Base-by-base conservation (phyloP, 345 rosid species). In the thale cress (Arabidopsis thaliana) region DNA sequence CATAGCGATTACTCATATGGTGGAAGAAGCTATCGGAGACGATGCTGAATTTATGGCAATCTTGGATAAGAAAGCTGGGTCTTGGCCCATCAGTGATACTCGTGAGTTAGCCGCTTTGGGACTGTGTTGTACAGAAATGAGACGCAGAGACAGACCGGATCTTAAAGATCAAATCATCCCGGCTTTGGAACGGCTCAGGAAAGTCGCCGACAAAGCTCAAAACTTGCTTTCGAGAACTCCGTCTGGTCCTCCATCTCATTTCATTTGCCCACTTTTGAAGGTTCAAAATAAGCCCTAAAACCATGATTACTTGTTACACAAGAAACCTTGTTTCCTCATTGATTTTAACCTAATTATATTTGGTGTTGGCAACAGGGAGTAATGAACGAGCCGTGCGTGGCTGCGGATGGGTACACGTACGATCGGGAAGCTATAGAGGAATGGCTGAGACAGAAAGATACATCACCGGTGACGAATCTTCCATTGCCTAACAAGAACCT, bases 361-460 rank as follows among this genome's bases (percentile, higher is more conserved):
- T 23, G 6, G 4, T 20, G 3, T 41, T 72, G 74, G 0, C 4
- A 23, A n/a, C 86, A 93, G 98, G 96, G 85, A 14, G 82, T 91
- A 7, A 93, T 89, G 97, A 73, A 84, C 1, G 94, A 89, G 9
- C 97, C 98, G 1, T 87, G 88, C 72, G 97, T 93, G 24, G 97
- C 98, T 23, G 87, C 96, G 7, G 97, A 93, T 74, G 98, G 98
- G 4, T 91, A 86, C 81, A 88, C 89, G 0, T 91, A 93, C 4
- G 93, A 93, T 34, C 81, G 88, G 5, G 80, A 71, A 74, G 87
- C 91, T 20, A 88, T 91, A 3, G 87, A 88, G 76, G 83, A 84
- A 63, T 93, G 97, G 98, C 80, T 89, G 20, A 79, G 83, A 69
- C 78, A 70, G 51, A 85, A 84, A 1, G 85, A 88, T 41, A 81